phyloP scores from a whole-genome alignment of 306 rosid genomes.

The Quercus parvula region DNA sequence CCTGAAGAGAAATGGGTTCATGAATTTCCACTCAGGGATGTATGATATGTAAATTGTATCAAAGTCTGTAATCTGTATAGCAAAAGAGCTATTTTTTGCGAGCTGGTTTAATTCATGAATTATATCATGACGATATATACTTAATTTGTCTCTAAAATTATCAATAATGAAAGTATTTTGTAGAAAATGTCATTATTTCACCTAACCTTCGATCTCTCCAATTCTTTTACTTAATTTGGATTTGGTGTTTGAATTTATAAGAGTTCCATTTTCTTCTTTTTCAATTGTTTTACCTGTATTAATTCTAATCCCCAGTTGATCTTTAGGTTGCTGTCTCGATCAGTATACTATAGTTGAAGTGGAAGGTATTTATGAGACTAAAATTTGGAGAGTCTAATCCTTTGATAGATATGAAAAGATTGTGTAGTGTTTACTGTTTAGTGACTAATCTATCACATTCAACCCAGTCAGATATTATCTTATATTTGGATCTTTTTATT shows the following conservation, averaged over 20 bases:
- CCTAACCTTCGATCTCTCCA: not conserved
- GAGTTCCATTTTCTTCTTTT: not conserved
- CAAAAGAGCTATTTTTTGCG: conserved; percentile 17
- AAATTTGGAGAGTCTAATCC: no score
- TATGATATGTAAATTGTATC: conserved; percentile 7
- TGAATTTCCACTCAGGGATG: conserved; percentile 12
- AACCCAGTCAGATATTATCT: no score
- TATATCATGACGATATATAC: not conserved
- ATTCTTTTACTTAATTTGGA: no score
- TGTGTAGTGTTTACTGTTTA: no score
- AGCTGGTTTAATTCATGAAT: conserved; percentile 3
- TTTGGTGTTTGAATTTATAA: not conserved
- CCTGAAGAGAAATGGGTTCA: conserved; percentile 9
- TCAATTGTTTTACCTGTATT: not conserved
- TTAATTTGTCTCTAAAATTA: not conserved
- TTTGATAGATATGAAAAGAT: no score
- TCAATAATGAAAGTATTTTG: no score
- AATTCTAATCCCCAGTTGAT: no score
- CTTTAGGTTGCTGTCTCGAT: no score
- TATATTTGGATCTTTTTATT: no score
- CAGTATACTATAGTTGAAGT: no score
- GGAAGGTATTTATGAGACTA: no score
- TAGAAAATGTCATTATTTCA: not conserved
- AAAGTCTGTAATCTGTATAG: conserved; percentile 41
- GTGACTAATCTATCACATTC: no score